A percentile compares a stretch with the other conserved stretches of the same genome.
These are phyloP conservation scores for Termitomyces sp. DNA, from an alignment of 768 basidiomycete genomes.

Conservation along the genomic window DNA sequence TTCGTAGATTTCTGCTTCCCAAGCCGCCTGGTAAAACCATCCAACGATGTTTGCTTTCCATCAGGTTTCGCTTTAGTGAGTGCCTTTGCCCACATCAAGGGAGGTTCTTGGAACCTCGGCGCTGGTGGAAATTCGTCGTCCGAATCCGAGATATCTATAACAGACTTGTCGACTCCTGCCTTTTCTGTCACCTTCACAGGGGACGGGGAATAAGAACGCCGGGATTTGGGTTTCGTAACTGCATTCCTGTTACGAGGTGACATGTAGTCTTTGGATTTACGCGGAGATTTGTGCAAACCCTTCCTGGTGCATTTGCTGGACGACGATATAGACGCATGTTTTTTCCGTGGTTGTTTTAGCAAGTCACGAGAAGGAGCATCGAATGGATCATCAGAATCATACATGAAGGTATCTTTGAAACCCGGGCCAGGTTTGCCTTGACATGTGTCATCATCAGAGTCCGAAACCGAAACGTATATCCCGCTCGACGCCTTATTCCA, in stretches of 20 bases:
- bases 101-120: not conserved
- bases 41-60: slow-evolving; percentile 6
- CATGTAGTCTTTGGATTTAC: slow-evolving; percentile 12
- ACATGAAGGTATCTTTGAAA: slow-evolving; percentile 8
- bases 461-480: slow-evolving; percentile 6
- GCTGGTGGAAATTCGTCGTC: slow-evolving; percentile 15
- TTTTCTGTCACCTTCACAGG: not conserved
- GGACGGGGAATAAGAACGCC: slow-evolving; percentile 5
- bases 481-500: not conserved
- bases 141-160: slow-evolving; percentile 36
- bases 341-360: slow-evolving; percentile 2
- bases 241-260: slow-evolving; percentile 10
- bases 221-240: not conserved
- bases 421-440: not conserved
- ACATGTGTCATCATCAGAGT: slow-evolving; percentile 8
- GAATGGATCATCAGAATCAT: slow-evolving; percentile 9
- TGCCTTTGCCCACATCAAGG: slow-evolving; percentile 12
- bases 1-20: not conserved
- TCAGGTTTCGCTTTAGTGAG: slow-evolving; percentile 1
- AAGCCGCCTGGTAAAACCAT: not conserved
- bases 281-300: slow-evolving; percentile 14
- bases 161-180: not conserved
- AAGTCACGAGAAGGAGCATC: not conserved
- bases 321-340: not conserved
- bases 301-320: slow-evolving; percentile 6